Conservation (phyloP, 2,329 filamentous ascomycete genomes). For the Aspergillus aculeatinus region DNA sequence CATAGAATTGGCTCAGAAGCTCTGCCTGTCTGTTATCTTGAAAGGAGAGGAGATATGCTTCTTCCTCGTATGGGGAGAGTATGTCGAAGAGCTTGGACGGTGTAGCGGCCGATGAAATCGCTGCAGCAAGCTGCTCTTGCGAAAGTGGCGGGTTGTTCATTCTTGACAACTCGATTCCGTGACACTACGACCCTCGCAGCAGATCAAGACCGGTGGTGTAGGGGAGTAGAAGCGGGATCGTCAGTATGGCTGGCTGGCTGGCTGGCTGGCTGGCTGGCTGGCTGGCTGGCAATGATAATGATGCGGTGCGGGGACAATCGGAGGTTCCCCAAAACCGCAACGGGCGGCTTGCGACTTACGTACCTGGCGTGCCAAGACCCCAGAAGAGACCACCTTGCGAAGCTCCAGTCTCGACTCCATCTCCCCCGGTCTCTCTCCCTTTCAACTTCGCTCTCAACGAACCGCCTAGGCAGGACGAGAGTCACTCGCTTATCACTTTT, state of each 20-base stretch:
- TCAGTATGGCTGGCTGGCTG: too few relatives aligned
- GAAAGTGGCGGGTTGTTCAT: slow-evolving; percentile 36
- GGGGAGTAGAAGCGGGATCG: not conserved
- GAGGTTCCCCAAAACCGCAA: slow-evolving; percentile 26
- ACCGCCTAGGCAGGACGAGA: slow-evolving; percentile 15
- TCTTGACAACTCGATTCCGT: not conserved
- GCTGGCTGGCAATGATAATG: not conserved
- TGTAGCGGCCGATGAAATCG: slow-evolving; percentile 29
- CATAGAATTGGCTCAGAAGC: slow-evolving; percentile 40
- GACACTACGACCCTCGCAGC: not conserved
- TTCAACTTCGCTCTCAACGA: slow-evolving; percentile 23
- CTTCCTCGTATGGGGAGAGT: slow-evolving; percentile 37
- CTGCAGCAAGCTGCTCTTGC: slow-evolving; percentile 29
- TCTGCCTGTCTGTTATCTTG: slow-evolving; percentile 23
- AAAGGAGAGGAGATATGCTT: slow-evolving; percentile 33
- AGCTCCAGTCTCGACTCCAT: slow-evolving; percentile 27
- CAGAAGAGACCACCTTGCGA: slow-evolving; percentile 46
- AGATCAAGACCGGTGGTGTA: not conserved
- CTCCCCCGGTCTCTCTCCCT: slow-evolving; percentile 24
- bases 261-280: too few relatives aligned
- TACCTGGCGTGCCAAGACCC: slow-evolving; percentile 37
- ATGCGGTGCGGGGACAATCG: slow-evolving; percentile 36
- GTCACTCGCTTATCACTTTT: slow-evolving; percentile 28
- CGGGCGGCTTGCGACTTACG: slow-evolving; percentile 8
- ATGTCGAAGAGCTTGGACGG: slow-evolving; percentile 37